A percentile compares a stretch with the other conserved stretches of the same genome.
Evolutionary conservation across 2,329 filamentous ascomycete species (phyloP).

Genomic region (Paraphoma sp.): DNA sequence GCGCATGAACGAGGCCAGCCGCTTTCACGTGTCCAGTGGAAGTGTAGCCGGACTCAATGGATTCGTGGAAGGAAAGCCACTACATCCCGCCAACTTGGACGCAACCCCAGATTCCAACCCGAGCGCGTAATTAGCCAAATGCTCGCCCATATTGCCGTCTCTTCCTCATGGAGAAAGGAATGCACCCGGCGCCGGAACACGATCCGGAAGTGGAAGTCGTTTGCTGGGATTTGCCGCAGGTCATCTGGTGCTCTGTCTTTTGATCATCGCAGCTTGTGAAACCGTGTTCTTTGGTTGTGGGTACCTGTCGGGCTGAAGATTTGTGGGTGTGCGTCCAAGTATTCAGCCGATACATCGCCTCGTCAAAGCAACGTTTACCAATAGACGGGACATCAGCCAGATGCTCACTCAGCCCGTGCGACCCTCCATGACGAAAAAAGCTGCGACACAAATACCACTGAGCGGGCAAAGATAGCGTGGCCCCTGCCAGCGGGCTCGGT

Average conservation of each 20-base stretch:
- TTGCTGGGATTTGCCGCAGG: background rate
- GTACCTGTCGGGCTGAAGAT: constrained; percentile 3
- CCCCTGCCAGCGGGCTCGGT: constrained; percentile 11
- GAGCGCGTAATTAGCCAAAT: constrained; percentile 4
- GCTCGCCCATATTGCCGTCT: constrained; percentile 13
- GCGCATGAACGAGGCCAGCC: background rate
- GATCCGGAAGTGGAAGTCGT: constrained; percentile 2
- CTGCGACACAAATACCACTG: constrained; percentile 1
- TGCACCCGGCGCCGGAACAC: constrained; percentile 9
- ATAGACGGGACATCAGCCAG: background rate
- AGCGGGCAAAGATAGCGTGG: constrained; percentile 9
- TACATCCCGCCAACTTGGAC: background rate
- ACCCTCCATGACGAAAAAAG: constrained; percentile 12
- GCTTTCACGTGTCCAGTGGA: background rate
- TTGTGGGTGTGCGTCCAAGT: background rate
- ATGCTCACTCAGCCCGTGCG: constrained; percentile 12
- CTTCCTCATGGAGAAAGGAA: constrained; percentile 8
- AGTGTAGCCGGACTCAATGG: background rate
- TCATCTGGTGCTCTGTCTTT: constrained; percentile 5
- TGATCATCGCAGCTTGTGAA: background rate
- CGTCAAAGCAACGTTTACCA: background rate
- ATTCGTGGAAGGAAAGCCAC: background rate
- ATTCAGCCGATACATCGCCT: constrained; percentile 2
- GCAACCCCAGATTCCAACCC: constrained; percentile 2
- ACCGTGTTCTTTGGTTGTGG: constrained; percentile 2